These are phyloP conservation scores for Fraxinus floribunda DNA, from an alignment of 305 asterid genomes.

Conservation along the genomic window DNA sequence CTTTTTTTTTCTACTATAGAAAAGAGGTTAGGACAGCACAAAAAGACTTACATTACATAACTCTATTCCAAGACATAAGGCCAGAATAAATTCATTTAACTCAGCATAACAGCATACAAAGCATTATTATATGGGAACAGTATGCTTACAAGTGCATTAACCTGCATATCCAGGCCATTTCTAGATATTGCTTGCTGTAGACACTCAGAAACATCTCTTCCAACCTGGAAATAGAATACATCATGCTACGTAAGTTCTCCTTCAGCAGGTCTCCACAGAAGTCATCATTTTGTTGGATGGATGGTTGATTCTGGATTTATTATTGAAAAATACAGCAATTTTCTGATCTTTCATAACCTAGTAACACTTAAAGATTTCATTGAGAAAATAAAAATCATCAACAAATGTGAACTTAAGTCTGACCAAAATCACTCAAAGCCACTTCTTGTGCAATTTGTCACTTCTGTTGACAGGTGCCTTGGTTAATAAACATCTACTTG, in stretches of 20 bases:
- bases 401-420: neutral
- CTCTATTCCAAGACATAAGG: neutral
- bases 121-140: neutral
- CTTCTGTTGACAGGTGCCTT: neutral
- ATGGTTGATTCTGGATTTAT: neutral
- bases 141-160: slow-evolving; percentile 71
- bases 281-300: neutral
- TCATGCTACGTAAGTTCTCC: slow-evolving; percentile 3
- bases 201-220: slow-evolving; percentile 70
- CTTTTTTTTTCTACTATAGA: neutral
- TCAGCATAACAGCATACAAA: neutral
- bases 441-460: neutral
- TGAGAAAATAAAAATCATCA: neutral
- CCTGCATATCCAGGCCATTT: slow-evolving; percentile 65
- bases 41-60: neutral
- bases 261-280: neutral
- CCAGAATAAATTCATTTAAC: neutral
- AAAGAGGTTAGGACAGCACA: neutral
- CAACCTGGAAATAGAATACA: slow-evolving; percentile 49
- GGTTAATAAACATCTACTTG: neutral
- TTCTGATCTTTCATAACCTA: neutral
- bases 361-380: neutral
- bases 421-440: neutral
- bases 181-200: slow-evolving; percentile 61
- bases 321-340: neutral